These are phyloP conservation scores for Huntiella moniliformis DNA, from an alignment of 2,329 filamentous ascomycete species.

Conservation along the genomic window DNA sequence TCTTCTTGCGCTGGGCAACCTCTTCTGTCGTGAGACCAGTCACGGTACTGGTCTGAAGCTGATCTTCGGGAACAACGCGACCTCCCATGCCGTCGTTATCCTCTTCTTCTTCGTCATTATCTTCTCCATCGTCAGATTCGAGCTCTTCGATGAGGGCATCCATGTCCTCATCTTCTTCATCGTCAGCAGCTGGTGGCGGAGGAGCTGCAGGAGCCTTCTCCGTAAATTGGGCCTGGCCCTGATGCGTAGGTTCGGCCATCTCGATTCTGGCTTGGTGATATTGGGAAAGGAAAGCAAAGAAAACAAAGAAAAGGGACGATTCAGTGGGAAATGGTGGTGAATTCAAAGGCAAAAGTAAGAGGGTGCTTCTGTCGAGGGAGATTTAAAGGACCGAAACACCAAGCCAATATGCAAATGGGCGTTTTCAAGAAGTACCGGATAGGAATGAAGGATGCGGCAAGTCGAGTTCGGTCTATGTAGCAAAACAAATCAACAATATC, in stretches of 20 bases:
- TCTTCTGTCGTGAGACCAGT: constrained; percentile 54
- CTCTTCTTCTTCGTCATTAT: constrained; percentile 43
- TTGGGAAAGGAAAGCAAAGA: neutral
- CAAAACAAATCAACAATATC: too few relatives aligned
- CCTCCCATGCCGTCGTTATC: constrained; percentile 28
- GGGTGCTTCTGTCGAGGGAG: too few relatives aligned
- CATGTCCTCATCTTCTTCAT: constrained; percentile 65
- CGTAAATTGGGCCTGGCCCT: constrained; percentile 43
- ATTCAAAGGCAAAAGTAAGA: too few relatives aligned
- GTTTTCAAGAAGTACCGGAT: too few relatives aligned
- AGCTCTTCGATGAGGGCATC: constrained; percentile 76
- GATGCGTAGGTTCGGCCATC: constrained; percentile 37
- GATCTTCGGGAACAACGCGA: constrained; percentile 49
- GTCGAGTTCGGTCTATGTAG: too few relatives aligned
- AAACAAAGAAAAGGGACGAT: constrained; percentile 14
- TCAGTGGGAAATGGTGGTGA: constrained; percentile 17
- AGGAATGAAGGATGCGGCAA: too few relatives aligned
- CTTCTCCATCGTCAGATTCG: constrained; percentile 59
- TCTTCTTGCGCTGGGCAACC: constrained; percentile 43
- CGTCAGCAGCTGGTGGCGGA: constrained; percentile 25
- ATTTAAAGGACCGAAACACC: too few relatives aligned
- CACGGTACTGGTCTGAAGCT: constrained; percentile 54
- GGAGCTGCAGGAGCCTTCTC: constrained; percentile 27
- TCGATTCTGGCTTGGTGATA: constrained; percentile 13
- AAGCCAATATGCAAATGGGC: too few relatives aligned